Evolutionary conservation across 306 rosid species (phyloP).

Genomic region (Castanea crenata): DNA sequence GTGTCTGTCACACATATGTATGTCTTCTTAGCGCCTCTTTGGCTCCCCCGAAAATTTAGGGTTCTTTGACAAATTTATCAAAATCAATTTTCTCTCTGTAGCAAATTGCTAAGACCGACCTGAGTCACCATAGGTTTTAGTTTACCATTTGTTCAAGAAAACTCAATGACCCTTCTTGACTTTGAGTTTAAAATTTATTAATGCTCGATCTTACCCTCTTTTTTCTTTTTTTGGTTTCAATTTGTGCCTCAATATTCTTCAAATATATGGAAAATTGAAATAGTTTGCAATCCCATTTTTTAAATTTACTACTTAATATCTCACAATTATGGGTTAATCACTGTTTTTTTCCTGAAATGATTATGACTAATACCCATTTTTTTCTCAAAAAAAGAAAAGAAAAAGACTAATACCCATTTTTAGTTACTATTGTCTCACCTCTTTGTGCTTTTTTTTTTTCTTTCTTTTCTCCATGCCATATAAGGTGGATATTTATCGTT

Average conservation of each 20-base stretch:
- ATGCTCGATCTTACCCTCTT: no score
- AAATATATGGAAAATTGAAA: no score
- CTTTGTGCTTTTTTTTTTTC: background rate
- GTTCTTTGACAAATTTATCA: conserved; percentile 16
- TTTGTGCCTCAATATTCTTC: no score
- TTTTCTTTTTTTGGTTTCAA: no score
- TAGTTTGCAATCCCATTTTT: no score
- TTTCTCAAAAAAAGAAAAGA: no score
- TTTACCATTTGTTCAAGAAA: conserved; percentile 8
- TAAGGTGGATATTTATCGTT: conserved; percentile 23
- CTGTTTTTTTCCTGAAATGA: conserved; percentile 23
- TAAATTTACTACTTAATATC: no score
- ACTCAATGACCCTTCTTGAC: conserved; percentile 11
- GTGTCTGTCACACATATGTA: conserved; percentile 11
- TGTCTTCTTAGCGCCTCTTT: conserved; percentile 36
- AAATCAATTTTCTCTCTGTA: background rate
- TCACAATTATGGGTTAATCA: background rate
- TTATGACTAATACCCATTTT: background rate
- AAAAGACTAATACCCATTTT: background rate
- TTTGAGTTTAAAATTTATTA: background rate
- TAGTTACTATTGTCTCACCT: conserved; percentile 26
- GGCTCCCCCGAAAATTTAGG: conserved; percentile 61
- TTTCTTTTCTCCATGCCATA: conserved; percentile 18
- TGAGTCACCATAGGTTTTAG: background rate
- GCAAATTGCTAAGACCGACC: background rate